phyloP scores from a whole-genome alignment of 371 early-diverging fungal species.

The Mortierella sp. region DNA sequence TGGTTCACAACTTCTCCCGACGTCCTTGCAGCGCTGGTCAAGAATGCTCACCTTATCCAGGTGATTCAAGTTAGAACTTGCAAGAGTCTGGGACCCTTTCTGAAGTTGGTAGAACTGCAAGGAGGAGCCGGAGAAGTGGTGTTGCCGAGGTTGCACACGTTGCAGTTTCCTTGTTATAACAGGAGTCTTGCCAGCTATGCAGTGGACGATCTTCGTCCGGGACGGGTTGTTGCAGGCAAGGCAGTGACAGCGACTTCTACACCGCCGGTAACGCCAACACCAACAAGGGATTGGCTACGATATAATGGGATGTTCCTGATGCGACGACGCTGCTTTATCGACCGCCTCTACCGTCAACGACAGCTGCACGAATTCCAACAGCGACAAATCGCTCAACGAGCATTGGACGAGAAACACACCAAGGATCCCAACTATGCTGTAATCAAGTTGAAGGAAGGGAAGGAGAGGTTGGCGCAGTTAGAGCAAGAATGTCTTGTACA shows the following conservation, averaged over 20 bases:
- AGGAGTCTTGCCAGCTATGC: not conserved
- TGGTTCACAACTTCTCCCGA: not conserved
- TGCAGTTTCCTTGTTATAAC: not conserved
- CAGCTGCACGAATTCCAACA: not conserved
- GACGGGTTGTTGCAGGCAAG: not conserved
- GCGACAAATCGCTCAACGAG: not conserved
- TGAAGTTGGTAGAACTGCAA: not conserved
- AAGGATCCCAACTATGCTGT: not conserved
- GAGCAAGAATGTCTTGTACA: not conserved
- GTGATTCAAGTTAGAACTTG: not conserved
- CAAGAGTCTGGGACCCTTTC: not conserved
- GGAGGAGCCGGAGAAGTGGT: not conserved
- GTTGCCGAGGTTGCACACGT: not conserved
- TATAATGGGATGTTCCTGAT: conserved; percentile 4
- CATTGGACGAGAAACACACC: not conserved
- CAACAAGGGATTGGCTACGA: not conserved
- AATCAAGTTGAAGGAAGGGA: not conserved
- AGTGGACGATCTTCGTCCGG: not conserved
- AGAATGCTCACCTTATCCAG: not conserved
- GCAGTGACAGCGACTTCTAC: not conserved
- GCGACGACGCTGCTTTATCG: not conserved
- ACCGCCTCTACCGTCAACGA: not conserved
- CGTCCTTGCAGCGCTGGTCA: not conserved
- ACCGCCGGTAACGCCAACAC: not conserved
- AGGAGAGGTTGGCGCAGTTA: not conserved